These are phyloP conservation scores for Fusarium algeriense DNA, from an alignment of 2,329 filamentous ascomycete species.

Conservation along the genomic window DNA sequence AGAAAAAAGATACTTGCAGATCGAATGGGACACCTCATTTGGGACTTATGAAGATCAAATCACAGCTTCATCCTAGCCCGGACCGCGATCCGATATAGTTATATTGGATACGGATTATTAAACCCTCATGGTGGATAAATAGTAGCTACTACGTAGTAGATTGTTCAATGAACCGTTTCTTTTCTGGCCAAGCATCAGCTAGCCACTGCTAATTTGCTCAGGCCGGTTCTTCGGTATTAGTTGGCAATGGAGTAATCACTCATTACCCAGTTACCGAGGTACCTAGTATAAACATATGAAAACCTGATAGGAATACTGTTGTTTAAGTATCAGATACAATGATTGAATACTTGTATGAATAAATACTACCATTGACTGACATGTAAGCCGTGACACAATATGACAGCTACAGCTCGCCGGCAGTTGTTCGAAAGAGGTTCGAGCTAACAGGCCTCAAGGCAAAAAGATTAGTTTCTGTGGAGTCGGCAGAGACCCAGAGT, in stretches of 20 bases:
- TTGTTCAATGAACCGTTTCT: constrained; percentile 22
- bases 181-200: constrained; percentile 11
- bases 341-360: not conserved
- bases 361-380: not conserved
- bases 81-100: constrained; percentile 20
- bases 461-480: constrained; percentile 41
- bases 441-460: constrained; percentile 38
- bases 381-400: constrained; percentile 18
- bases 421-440: constrained; percentile 41
- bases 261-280: constrained; percentile 31
- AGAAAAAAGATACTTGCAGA: constrained; percentile 18
- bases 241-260: constrained; percentile 1
- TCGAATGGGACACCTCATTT: constrained; percentile 16
- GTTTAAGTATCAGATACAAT: constrained; percentile 2
- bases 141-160: not conserved
- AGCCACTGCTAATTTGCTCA: constrained; percentile 5
- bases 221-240: constrained; percentile 5
- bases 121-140: constrained; percentile 27
- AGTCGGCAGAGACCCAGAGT: constrained; percentile 28
- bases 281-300: constrained; percentile 3
- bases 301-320: not conserved
- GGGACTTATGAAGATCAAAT: constrained; percentile 32
- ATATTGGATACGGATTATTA: constrained; percentile 25
- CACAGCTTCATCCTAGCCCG: constrained; percentile 24
- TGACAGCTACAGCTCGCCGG: constrained; percentile 22